These are phyloP conservation scores for Trichomonascus vanleenenianus DNA, from an alignment of 805 yeast genomes.

Conservation along the genomic window DNA sequence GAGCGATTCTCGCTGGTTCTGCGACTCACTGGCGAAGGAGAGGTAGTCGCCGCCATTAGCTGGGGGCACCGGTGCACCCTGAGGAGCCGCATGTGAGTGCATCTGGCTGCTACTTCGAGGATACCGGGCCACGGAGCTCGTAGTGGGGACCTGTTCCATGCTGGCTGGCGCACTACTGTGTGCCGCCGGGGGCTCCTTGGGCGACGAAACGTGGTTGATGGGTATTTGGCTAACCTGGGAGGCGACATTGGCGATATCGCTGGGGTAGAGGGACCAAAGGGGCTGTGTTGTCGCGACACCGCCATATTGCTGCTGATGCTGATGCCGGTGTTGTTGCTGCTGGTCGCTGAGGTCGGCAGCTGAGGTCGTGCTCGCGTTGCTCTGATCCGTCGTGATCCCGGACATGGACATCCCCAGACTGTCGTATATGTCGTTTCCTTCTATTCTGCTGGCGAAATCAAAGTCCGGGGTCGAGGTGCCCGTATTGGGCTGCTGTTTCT, in stretches of 20 bases:
- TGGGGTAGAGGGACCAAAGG: conserved; percentile 14
- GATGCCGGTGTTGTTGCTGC: not conserved
- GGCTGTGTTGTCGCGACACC: conserved; percentile 11
- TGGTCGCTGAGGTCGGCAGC: not conserved
- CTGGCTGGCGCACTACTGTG: too few relatives aligned
- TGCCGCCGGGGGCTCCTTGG: too few relatives aligned
- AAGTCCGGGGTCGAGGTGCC: too few relatives aligned
- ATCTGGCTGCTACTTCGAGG: too few relatives aligned
- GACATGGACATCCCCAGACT: too few relatives aligned
- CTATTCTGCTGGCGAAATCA: too few relatives aligned
- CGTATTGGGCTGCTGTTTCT: too few relatives aligned
- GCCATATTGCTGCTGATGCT: not conserved
- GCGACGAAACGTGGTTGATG: not conserved
- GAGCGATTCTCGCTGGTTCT: conserved; percentile 11
- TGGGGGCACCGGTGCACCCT: too few relatives aligned
- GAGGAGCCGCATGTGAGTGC: too few relatives aligned
- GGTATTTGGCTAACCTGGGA: conserved; percentile 1
- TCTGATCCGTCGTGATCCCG: not conserved
- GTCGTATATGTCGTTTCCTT: too few relatives aligned
- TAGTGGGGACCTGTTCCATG: too few relatives aligned
- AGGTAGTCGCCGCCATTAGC: conserved; percentile 1
- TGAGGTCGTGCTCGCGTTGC: not conserved
- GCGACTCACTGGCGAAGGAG: conserved; percentile 13
- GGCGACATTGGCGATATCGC: not conserved
- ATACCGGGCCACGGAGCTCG: too few relatives aligned